Conservation (phyloP, 2,329 filamentous ascomycete species). For the Verruconis gallopava region DNA sequence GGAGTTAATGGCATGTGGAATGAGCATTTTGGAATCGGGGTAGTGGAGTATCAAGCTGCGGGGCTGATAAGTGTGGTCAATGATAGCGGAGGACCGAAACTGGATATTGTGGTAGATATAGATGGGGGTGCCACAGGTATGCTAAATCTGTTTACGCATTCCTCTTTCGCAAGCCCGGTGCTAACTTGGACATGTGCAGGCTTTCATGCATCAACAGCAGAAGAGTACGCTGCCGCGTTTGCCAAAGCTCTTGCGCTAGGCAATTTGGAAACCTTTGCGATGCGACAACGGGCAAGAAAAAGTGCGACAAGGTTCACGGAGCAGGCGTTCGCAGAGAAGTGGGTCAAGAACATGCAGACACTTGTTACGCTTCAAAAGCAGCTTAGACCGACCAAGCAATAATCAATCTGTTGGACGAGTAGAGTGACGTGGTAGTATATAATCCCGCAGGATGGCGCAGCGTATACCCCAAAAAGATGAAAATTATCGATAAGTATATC, state of each 20-base stretch:
- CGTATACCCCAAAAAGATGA: too few relatives aligned
- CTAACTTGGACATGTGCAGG: conserved; percentile 38
- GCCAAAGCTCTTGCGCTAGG: conserved; percentile 60
- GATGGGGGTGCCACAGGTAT: conserved; percentile 66
- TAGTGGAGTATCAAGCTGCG: conserved; percentile 95
- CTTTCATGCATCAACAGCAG: conserved; percentile 68
- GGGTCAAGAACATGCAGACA: conserved; percentile 61
- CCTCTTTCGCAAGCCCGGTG: neutral
- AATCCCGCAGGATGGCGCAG: too few relatives aligned
- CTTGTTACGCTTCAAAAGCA: conserved; percentile 41
- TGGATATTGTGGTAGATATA: conserved; percentile 78
- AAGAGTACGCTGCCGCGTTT: conserved; percentile 72
- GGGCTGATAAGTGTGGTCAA: conserved; percentile 89
- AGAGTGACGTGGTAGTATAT: too few relatives aligned
- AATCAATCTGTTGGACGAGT: too few relatives aligned
- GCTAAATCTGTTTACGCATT: conserved; percentile 15
- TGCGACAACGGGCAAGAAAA: conserved; percentile 61
- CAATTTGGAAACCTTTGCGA: conserved; percentile 51
- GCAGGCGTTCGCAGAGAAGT: conserved; percentile 67
- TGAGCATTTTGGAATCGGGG: conserved; percentile 96
- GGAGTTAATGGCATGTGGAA: conserved; percentile 99
- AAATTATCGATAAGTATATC: too few relatives aligned
- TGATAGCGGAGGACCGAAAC: conserved; percentile 79
- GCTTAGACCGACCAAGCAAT: too few relatives aligned
- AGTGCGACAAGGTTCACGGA: conserved; percentile 82